Conservation (phyloP, 1,139 yeast genomes). For the Protomyces arabidopsidicola region DNA sequence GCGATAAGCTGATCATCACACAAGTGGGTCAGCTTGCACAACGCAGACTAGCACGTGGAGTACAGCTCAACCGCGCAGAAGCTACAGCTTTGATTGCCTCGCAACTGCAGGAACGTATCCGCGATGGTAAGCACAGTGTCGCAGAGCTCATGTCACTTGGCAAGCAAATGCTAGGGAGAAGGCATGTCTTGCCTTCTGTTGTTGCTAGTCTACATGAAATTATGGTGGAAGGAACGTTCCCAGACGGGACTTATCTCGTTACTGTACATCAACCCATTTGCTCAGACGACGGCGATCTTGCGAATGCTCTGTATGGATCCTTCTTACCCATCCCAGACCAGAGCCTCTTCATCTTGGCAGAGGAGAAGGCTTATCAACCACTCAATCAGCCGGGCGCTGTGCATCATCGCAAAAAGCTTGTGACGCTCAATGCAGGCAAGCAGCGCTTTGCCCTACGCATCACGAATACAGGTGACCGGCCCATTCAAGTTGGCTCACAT, state of each 20-base stretch:
- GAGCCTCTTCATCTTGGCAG: slow-evolving; percentile 12
- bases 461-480: slow-evolving; percentile 28
- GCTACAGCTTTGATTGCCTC: slow-evolving; percentile 30
- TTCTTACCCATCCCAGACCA: slow-evolving; percentile 27
- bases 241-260: slow-evolving; percentile 30
- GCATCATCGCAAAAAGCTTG: slow-evolving; percentile 9
- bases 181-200: slow-evolving; percentile 28
- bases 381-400: slow-evolving; percentile 29
- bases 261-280: slow-evolving; percentile 30
- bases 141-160: slow-evolving; percentile 29
- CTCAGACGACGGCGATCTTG: slow-evolving; percentile 30
- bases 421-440: slow-evolving; percentile 20
- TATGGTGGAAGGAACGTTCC: slow-evolving; percentile 29
- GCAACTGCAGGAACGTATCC: slow-evolving; percentile 29
- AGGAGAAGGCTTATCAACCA: slow-evolving; percentile 18
- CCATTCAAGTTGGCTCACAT: slow-evolving; percentile 31
- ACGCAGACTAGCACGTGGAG: slow-evolving; percentile 28
- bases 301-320: slow-evolving; percentile 28
- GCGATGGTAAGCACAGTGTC: slow-evolving; percentile 28
- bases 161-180: slow-evolving; percentile 28
- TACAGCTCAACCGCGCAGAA: slow-evolving; percentile 26
- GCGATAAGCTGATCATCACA: slow-evolving; percentile 26
- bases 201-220: slow-evolving; percentile 25
- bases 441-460: slow-evolving; percentile 25
- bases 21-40: slow-evolving; percentile 30